Base-by-base conservation (phyloP, 2,329 filamentous ascomycete genomes). In the Piedraia hortae region DNA sequence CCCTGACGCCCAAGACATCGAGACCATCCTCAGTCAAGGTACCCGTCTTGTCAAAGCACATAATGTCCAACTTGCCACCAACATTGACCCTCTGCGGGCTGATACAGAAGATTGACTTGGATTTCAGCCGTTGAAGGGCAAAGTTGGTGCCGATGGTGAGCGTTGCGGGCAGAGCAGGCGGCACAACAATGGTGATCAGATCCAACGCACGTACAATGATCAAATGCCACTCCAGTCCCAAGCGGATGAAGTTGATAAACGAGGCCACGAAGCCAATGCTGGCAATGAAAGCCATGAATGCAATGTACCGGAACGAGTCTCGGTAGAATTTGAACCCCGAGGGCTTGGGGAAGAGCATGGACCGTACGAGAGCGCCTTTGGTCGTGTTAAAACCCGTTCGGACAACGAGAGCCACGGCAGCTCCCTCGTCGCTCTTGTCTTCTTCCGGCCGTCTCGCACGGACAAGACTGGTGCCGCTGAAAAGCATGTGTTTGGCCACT, bases 11-110 rank as follows among this genome's bases (percentile, higher is more conserved):
- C 7, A 97, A 56, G 10, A 97, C 75, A 42, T 97, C 88, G 18
- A 97, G 50, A 0, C 85, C 85, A 43, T 97, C 85, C 45, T 93
- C 85, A 0, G 85, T 97, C 24, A 97, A 51, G 0, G 85, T 97
- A n/a, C 85, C 85, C 1, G 85, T 97, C 49, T 97, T 97, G 48
- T 97, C 85, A 32, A 97, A 97, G 45, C 82, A 91, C 48, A 97
- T 73, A 6, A 93, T 63, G 39, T 97, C 85, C 3, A 97, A 51
- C 45, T 93, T 93, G 21, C 88, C 85, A 9, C 74, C 85, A 4
- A 97, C 78, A 37, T 93, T 97, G 25, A 97, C 82, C 36, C 85
- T 63, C 39, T 97, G 85, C 1, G 88, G 85, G 33, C 82, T 93
- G 37, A 93, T 97, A 39, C 85, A 97, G 40, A 90, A 97, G 16